Conservation (phyloP, 2,329 filamentous ascomycete species). For the Dactylonectria estremocensis region DNA sequence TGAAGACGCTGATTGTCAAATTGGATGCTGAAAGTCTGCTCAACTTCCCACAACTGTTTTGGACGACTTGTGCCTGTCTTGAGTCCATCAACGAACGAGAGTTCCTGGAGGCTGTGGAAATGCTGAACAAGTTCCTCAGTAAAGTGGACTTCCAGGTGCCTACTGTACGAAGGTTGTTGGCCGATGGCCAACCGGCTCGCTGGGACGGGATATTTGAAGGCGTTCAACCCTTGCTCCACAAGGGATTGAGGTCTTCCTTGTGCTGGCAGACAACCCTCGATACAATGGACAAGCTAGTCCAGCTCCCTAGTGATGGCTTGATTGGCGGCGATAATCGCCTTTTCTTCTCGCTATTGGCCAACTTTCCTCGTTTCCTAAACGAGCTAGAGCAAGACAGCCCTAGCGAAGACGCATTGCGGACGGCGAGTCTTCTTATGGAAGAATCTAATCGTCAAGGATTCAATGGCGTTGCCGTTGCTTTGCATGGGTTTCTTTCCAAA, state of each 20-base stretch:
- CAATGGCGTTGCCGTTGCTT: conserved; percentile 75
- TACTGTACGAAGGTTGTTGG: conserved; percentile 77
- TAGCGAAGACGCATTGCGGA: conserved; percentile 70
- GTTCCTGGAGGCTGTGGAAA: conserved; percentile 90
- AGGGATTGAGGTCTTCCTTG: conserved; percentile 88
- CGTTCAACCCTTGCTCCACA: conserved; percentile 88
- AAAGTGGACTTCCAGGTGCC: conserved; percentile 86
- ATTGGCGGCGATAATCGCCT: conserved; percentile 87
- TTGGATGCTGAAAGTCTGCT: conserved; percentile 84
- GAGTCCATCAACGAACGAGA: conserved; percentile 98
- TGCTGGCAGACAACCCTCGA: conserved; percentile 85
- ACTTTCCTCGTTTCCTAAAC: conserved; percentile 87
- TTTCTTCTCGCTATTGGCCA: conserved; percentile 91
- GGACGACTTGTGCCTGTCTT: conserved; percentile 96
- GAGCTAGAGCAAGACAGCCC: conserved; percentile 78
- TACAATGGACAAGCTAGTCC: conserved; percentile 83
- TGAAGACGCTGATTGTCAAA: conserved; percentile 92
- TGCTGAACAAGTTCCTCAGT: conserved; percentile 88
- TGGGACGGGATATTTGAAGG: conserved; percentile 95
- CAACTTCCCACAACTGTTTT: conserved; percentile 96
- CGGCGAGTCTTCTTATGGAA: conserved; percentile 78
- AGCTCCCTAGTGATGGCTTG: conserved; percentile 83
- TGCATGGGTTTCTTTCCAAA: conserved; percentile 79
- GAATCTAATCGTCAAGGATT: conserved; percentile 83
- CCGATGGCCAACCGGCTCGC: conserved; percentile 83